Evolutionary conservation across 495 filamentous ascomycete genomes (phyloP).

Genomic region (Penicillium cinerascens): DNA sequence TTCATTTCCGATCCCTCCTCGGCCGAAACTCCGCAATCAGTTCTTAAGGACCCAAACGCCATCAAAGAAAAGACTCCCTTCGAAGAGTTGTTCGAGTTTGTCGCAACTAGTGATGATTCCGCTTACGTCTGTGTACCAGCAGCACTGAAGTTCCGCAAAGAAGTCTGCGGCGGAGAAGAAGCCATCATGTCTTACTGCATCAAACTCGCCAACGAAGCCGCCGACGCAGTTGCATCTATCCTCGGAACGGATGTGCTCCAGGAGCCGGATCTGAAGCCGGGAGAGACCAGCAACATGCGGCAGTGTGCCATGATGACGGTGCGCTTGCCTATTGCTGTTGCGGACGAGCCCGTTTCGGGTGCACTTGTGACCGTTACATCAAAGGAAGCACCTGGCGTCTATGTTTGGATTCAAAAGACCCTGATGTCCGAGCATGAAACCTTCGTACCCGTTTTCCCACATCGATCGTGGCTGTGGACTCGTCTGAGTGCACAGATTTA

Average conservation of each 20-base stretch:
- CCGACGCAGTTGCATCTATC: slow-evolving; percentile 50
- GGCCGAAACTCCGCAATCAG: slow-evolving; percentile 23
- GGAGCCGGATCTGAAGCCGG: slow-evolving; percentile 30
- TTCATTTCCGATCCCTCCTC: slow-evolving; percentile 41
- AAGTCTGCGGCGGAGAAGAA: slow-evolving; percentile 72
- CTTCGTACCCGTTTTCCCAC: slow-evolving; percentile 61
- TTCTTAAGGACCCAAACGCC: slow-evolving; percentile 48
- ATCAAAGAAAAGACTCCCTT: slow-evolving; percentile 50
- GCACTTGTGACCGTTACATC: slow-evolving; percentile 26
- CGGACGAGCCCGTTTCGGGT: slow-evolving; percentile 7
- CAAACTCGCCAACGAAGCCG: slow-evolving; percentile 57
- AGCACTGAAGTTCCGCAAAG: slow-evolving; percentile 61
- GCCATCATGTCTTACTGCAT: slow-evolving; percentile 58
- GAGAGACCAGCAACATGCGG: slow-evolving; percentile 51
- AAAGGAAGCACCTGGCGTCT: slow-evolving; percentile 34
- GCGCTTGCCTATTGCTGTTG: slow-evolving; percentile 59
- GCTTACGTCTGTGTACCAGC: slow-evolving; percentile 70
- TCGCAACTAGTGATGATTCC: slow-evolving; percentile 69
- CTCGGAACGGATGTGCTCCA: slow-evolving; percentile 69
- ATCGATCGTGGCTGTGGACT: slow-evolving; percentile 60
- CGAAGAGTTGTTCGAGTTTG: slow-evolving; percentile 70
- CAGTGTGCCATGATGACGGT: slow-evolving; percentile 64
- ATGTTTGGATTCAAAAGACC: slow-evolving; percentile 54
- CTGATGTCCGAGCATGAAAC: slow-evolving; percentile 62
- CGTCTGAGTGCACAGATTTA: slow-evolving; percentile 79